These are phyloP conservation scores for Nicotiana tabacum DNA, from an alignment of 257 asterid species.

Conservation along the genomic window DNA sequence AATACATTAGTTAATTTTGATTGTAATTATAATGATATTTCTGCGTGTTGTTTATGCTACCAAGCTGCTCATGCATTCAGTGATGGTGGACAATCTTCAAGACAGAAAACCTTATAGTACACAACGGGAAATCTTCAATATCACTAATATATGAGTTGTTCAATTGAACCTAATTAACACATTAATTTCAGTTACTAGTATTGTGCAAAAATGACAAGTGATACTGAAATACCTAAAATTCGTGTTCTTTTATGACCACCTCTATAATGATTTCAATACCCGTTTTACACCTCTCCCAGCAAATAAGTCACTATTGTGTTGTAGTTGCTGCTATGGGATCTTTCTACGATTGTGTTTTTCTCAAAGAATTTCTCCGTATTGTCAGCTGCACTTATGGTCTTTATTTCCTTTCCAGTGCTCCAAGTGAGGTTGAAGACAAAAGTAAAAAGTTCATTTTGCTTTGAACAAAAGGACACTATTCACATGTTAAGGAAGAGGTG, in stretches of 20 bases:
- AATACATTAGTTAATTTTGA: no score
- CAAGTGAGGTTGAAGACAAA: conserved; percentile 13
- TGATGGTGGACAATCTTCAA: not conserved
- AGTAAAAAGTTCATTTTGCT: conserved; percentile 10
- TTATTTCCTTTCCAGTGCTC: conserved; percentile 38
- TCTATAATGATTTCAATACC: conserved; percentile 39
- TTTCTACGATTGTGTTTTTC: conserved; percentile 30
- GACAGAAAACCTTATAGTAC: not conserved
- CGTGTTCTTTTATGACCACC: conserved; percentile 32
- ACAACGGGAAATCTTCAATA: not conserved
- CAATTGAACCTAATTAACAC: conserved; percentile 45
- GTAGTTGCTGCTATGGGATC: conserved; percentile 29
- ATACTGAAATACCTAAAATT: conserved; percentile 19
- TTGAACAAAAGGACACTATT: conserved; percentile 35
- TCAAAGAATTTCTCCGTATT: conserved; percentile 19
- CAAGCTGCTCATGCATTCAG: conserved; percentile 4
- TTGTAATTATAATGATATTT: not conserved
- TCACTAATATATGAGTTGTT: conserved; percentile 47
- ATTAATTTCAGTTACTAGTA: conserved; percentile 28
- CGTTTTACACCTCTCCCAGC: conserved; percentile 26
- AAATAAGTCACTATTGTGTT: not conserved
- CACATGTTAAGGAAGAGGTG: conserved; percentile 21
- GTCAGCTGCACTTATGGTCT: conserved; percentile 28
- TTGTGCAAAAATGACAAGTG: not conserved
- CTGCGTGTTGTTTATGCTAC: conserved; percentile 14